phyloP scores from a whole-genome alignment of 169 alveolate species.

The Plasmodium blacklocki region DNA sequence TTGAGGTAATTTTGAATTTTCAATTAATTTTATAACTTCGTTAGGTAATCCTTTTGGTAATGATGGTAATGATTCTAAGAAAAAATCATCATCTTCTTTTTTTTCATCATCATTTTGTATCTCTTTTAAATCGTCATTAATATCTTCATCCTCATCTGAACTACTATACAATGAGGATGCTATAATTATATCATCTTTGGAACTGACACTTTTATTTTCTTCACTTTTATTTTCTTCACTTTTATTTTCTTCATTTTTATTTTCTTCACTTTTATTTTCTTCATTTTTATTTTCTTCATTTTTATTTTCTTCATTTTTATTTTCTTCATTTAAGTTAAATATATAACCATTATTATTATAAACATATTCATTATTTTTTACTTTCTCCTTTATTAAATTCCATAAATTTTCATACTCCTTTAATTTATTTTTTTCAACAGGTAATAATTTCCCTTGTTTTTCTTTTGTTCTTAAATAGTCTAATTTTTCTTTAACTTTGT shows the following conservation, averaged over 20 bases:
- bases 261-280: not conserved
- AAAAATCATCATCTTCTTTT: conserved; percentile 28
- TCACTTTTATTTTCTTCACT: too few species aligned
- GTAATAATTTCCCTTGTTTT: conserved; percentile 67
- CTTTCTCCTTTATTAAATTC: conserved; percentile 74
- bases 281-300: too few species aligned
- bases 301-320: not conserved
- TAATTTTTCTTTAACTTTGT: conserved; percentile 62
- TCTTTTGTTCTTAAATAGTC: conserved; percentile 48
- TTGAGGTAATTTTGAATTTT: not conserved
- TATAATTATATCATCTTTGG: conserved; percentile 4
- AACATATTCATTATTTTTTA: conserved; percentile 37
- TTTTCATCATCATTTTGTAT: not conserved
- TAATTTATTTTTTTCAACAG: conserved; percentile 45
- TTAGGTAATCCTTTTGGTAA: conserved; percentile 59
- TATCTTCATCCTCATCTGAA: not conserved
- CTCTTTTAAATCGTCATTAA: not conserved
- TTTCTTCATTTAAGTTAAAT: conserved; percentile 28
- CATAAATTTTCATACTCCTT: conserved; percentile 68
- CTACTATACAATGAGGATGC: not conserved
- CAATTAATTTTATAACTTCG: conserved; percentile 2
- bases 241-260: conserved; percentile 10
- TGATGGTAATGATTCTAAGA: conserved; percentile 66
- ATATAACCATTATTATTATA: conserved; percentile 51
- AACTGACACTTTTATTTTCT: not conserved